Conservation (phyloP, 768 basidiomycete genomes). For the Stropharia rugosoannulata region DNA sequence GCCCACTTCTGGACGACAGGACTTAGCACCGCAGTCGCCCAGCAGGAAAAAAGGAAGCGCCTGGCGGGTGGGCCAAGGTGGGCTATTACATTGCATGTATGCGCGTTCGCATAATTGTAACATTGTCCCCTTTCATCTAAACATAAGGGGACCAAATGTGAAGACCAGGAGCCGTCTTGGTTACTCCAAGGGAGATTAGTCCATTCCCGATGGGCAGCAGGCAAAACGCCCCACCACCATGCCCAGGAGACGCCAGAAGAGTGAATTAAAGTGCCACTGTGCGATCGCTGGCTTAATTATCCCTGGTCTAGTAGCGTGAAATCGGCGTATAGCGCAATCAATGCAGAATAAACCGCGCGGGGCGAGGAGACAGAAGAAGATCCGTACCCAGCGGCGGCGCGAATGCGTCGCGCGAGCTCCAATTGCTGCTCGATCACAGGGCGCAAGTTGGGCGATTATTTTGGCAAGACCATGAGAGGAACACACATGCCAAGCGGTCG, state of each 20-base stretch:
- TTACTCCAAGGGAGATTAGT: not conserved
- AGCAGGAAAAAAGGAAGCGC: too few relatives aligned
- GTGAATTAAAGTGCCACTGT: not conserved
- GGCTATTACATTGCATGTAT: too few relatives aligned
- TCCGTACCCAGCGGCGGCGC: constrained; percentile 3
- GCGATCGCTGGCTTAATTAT: constrained; percentile 1
- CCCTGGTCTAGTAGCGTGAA: not conserved
- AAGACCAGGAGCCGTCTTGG: not conserved
- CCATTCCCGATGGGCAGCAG: not conserved
- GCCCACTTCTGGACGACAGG: too few relatives aligned
- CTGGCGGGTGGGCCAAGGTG: too few relatives aligned
- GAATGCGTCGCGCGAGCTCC: not conserved
- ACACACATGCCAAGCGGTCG: not conserved
- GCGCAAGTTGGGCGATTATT: not conserved
- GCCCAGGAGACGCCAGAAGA: not conserved
- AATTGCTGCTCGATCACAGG: not conserved
- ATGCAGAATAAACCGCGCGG: not conserved
- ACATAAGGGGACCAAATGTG: not conserved
- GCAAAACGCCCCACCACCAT: not conserved
- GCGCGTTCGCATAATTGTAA: not conserved
- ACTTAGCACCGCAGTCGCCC: too few relatives aligned
- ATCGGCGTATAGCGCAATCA: not conserved
- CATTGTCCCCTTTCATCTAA: constrained; percentile 1
- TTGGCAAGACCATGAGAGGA: not conserved
- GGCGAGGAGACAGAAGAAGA: constrained; percentile 1